Evolutionary conservation across 495 filamentous ascomycete genomes (phyloP).

Genomic region (Choiromyces venosus): DNA sequence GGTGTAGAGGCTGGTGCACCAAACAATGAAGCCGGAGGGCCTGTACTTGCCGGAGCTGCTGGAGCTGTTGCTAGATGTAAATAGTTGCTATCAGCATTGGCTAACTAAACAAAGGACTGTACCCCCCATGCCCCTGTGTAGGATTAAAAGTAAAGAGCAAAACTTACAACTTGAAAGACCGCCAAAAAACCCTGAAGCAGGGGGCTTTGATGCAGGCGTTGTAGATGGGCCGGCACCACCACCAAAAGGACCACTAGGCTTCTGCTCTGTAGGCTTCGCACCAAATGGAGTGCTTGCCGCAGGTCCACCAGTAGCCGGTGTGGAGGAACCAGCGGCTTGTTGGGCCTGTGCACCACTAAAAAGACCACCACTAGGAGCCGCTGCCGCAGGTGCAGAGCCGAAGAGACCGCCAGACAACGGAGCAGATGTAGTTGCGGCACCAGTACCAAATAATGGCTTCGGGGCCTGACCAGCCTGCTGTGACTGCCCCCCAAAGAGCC

Average conservation of each 20-base stretch:
- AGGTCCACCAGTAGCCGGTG: constrained; percentile 11
- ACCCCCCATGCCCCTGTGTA: not conserved
- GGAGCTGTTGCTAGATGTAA: constrained; percentile 1
- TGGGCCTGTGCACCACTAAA: constrained; percentile 21
- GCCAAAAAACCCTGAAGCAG: constrained; percentile 20
- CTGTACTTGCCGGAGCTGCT: constrained; percentile 10
- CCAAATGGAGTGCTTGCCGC: constrained; percentile 24
- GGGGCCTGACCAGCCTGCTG: constrained; percentile 15
- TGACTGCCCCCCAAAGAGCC: constrained; percentile 20
- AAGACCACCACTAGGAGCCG: constrained; percentile 16
- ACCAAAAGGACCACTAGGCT: constrained; percentile 23
- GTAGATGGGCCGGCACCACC: constrained; percentile 21
- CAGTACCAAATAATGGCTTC: constrained; percentile 28
- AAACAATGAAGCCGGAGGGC: not conserved
- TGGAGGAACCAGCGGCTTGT: constrained; percentile 16
- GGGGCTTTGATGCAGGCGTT: constrained; percentile 33
- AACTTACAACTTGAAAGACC: not conserved
- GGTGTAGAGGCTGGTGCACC: not conserved
- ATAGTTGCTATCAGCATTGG: not conserved
- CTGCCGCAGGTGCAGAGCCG: constrained; percentile 1
- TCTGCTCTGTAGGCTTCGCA: constrained; percentile 16
- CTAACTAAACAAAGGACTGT: not conserved
- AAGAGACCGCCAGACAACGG: constrained; percentile 26
- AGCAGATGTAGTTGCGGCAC: constrained; percentile 13
- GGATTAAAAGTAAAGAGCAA: not conserved